phyloP scores from a whole-genome alignment of 176 grass and related monocot species.

The Bromus sterilis region DNA sequence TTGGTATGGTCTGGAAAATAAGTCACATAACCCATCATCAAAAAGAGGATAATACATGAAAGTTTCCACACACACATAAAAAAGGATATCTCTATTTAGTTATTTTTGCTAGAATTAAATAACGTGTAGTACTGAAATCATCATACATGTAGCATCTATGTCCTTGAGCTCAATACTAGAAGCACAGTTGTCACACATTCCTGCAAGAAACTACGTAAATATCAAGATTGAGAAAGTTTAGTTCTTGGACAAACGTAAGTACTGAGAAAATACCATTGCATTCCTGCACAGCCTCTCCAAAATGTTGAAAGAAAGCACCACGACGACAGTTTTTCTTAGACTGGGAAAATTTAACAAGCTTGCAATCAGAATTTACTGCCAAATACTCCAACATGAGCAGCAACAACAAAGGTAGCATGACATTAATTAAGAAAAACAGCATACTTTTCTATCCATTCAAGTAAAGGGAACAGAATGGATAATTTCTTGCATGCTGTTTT shows the following conservation, averaged over 20 bases:
- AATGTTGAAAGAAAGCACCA: slow-evolving; percentile 83
- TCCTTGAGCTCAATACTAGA: slow-evolving; percentile 36
- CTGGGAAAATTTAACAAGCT: slow-evolving; percentile 31
- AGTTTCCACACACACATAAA: background rate
- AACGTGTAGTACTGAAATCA: background rate
- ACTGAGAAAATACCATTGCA: slow-evolving; percentile 61
- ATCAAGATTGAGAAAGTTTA: background rate
- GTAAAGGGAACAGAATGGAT: background rate
- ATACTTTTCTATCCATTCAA: background rate
- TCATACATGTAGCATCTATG: slow-evolving; percentile 40
- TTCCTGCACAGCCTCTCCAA: slow-evolving; percentile 70
- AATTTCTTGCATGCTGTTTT: background rate
- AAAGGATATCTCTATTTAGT: background rate
- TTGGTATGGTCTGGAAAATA: slow-evolving; percentile 55
- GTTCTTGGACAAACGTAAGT: background rate
- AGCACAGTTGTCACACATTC: slow-evolving; percentile 55
- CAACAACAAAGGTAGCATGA: background rate
- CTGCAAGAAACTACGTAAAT: slow-evolving; percentile 17
- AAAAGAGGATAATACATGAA: background rate
- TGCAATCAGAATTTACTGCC: background rate
- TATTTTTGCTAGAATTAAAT: background rate
- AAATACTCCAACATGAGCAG: background rate
- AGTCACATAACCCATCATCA: background rate
- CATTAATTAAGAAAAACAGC: background rate
- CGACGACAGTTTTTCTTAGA: slow-evolving; percentile 69